Conservation (phyloP, 139 green algal genomes). For the Haematococcus lacustris region DNA sequence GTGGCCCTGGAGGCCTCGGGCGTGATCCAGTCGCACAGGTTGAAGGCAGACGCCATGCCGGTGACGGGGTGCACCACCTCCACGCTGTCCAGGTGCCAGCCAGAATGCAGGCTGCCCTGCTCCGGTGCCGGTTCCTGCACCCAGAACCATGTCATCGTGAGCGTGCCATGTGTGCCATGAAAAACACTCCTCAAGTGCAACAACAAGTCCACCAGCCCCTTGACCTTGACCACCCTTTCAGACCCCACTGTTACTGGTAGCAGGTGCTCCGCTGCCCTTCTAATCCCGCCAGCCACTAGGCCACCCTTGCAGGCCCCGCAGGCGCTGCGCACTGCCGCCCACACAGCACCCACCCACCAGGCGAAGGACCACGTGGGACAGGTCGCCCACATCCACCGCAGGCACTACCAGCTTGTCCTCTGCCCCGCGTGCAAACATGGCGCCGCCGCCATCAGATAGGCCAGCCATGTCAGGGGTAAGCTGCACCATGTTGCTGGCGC, state of each 20-base stretch:
- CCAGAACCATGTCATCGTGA: too few relatives aligned
- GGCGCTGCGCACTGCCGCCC: background rate
- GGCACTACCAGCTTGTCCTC: constrained; percentile 4
- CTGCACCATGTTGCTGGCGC: too few relatives aligned
- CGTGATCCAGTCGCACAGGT: constrained; percentile 7
- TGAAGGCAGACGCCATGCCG: constrained; percentile 2
- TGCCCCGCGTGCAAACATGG: constrained; percentile 4
- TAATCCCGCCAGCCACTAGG: too few relatives aligned
- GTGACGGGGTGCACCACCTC: constrained; percentile 10
- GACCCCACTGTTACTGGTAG: too few relatives aligned
- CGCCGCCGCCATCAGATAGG: too few relatives aligned
- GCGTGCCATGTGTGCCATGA: too few relatives aligned
- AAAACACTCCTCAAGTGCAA: too few relatives aligned
- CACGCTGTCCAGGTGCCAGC: constrained; percentile 1
- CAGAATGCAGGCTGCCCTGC: background rate
- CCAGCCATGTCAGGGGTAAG: too few relatives aligned
- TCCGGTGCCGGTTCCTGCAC: background rate
- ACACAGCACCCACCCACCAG: constrained; percentile 1
- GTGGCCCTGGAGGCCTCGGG: background rate
- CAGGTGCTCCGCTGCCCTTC: too few relatives aligned
- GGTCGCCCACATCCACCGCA: constrained; percentile 8
- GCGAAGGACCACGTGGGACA: constrained; percentile 9
- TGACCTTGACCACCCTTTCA: too few relatives aligned
- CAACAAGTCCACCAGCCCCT: too few relatives aligned
- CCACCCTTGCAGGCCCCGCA: too few relatives aligned